Conservation (phyloP, 1,284 basidiomycete species). For the Marasmius fiardii region DNA sequence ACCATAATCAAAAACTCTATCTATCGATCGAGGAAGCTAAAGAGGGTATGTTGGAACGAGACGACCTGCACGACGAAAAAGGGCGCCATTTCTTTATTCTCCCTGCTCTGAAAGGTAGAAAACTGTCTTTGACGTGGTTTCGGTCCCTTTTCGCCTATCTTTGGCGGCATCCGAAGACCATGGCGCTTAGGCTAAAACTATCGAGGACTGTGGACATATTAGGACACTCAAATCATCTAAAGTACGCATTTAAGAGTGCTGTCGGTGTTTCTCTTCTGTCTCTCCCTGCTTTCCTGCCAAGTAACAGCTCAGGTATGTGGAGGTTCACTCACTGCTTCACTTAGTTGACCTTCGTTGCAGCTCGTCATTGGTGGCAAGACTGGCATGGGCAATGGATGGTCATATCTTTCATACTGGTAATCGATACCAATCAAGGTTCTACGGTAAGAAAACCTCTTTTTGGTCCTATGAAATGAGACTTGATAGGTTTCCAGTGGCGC, state of each 20-base stretch:
- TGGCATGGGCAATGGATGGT: conserved; percentile 48
- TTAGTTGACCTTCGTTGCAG: conserved; percentile 21
- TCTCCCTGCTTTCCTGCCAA: conserved; percentile 42
- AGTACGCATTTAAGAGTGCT: conserved; percentile 46
- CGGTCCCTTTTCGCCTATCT: conserved; percentile 15
- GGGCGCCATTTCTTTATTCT: neutral
- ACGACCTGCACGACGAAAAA: neutral
- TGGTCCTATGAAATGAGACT: neutral
- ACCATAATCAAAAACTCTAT: conserved; percentile 2
- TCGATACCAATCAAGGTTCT: conserved; percentile 50
- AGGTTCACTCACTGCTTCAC: neutral
- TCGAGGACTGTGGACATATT: conserved; percentile 29
- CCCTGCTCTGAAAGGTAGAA: conserved; percentile 5
- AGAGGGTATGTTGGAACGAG: conserved; percentile 22
- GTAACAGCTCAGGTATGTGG: conserved; percentile 29
- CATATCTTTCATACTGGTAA: conserved; percentile 48
- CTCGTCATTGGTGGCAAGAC: conserved; percentile 33
- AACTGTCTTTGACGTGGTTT: conserved; percentile 13
- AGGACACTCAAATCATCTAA: conserved; percentile 39
- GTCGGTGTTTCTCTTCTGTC: conserved; percentile 40
- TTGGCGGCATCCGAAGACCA: conserved; percentile 32
- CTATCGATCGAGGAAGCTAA: conserved; percentile 19
- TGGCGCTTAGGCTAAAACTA: conserved; percentile 32
- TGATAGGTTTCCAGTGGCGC: conserved; percentile 28
- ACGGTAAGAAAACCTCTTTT: conserved; percentile 25